Evolutionary conservation across 495 filamentous ascomycete species (phyloP).

Genomic region (Aspergillus carlsbadensis): DNA sequence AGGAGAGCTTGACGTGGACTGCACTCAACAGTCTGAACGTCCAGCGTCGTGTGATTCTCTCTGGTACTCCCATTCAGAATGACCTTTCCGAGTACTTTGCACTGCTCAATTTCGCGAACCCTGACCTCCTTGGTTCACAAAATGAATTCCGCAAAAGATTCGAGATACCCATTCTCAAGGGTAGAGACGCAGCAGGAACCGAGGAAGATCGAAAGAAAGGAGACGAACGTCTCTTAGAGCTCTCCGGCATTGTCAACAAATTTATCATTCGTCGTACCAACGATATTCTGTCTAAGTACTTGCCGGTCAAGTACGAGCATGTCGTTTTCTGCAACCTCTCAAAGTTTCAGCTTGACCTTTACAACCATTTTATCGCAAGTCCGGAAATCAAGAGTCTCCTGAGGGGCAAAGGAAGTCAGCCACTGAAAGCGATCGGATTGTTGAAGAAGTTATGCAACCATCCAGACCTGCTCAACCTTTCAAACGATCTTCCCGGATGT

Average conservation of each 20-base stretch:
- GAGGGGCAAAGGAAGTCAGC: conserved; percentile 92
- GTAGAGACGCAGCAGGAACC: conserved; percentile 86
- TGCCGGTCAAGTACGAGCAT: conserved; percentile 98
- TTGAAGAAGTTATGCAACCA: conserved; percentile 99
- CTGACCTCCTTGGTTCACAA: conserved; percentile 82
- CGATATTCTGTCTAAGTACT: conserved; percentile 96
- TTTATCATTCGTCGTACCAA: conserved; percentile 99
- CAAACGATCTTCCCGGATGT: conserved; percentile 82
- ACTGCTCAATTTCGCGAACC: conserved; percentile 95
- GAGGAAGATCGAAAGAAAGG: conserved; percentile 81
- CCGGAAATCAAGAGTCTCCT: conserved; percentile 92
- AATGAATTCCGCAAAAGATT: conserved; percentile 93
- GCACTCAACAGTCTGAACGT: conserved; percentile 90
- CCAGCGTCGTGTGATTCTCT: conserved; percentile 87
- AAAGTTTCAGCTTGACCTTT: conserved; percentile 87
- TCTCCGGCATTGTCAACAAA: conserved; percentile 87
- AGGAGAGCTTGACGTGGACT: conserved; percentile 90
- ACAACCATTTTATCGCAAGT: conserved; percentile 95
- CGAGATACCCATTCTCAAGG: conserved; percentile 88
- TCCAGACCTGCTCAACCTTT: conserved; percentile 85
- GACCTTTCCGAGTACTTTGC: conserved; percentile 97
- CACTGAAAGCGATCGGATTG: conserved; percentile 91
- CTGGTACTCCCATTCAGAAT: conserved; percentile 97
- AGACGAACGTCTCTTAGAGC: conserved; percentile 77
- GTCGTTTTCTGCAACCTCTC: conserved; percentile 99